phyloP scores from a whole-genome alignment of 192 early-diverging fungal species.

The Coemansia sp. region DNA sequence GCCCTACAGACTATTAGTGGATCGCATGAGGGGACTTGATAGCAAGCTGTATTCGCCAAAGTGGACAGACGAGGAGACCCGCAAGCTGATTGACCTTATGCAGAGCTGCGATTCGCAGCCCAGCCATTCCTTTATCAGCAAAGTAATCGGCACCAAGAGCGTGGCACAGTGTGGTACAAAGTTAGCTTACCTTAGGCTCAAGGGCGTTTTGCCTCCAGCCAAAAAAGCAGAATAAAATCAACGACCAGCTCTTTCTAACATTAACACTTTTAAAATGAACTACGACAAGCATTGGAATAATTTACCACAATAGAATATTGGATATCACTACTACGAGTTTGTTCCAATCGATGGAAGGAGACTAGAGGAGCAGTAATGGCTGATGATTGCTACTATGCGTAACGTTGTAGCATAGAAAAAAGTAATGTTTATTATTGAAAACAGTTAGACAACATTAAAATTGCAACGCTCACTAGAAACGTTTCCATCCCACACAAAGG shows the following conservation, averaged over 20 bases:
- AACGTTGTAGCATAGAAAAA: neutral
- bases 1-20: no score
- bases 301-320: neutral
- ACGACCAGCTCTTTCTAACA: no score
- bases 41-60: no score
- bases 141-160: neutral
- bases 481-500: neutral
- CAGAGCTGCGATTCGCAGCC: neutral
- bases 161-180: neutral
- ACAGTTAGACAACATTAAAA: neutral
- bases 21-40: no score
- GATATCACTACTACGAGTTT: neutral
- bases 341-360: neutral
- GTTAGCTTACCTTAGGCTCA: neutral
- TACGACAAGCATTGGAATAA: neutral
- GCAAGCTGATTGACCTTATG: no score
- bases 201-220: neutral
- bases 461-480: neutral
- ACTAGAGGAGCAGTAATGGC: neutral
- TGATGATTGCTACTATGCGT: neutral
- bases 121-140: neutral
- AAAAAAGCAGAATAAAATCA: neutral
- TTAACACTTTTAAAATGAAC: no score
- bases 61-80: no score
- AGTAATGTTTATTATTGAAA: neutral